Evolutionary conservation across 352 stramenopile species (phyloP), one percentile per base, ranked within the genome.

Genomic region (Chrysophaeum taylorii): DNA sequence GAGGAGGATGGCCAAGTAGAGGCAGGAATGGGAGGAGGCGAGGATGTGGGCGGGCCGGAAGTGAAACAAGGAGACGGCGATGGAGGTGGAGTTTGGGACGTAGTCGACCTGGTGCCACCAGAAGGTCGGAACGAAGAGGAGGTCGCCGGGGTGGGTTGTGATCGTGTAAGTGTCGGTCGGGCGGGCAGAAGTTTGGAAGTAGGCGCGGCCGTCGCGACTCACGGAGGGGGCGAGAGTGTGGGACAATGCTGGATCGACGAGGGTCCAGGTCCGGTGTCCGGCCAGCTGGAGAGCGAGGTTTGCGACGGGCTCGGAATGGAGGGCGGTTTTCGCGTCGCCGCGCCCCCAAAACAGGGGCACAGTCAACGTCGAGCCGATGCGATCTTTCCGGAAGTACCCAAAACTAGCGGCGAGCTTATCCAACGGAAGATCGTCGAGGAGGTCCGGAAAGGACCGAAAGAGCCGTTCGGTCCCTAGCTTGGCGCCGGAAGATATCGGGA

Each of bases 71-170:
- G 81, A 87, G 54, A 74, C 81, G n/a, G 71, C 78, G 71, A 88
- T 76, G 2, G 82, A 78, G 25, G 85, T 37, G 15, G 16, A 23
- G 21, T n/a, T 35, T 18, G 54, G 64, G 41, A 73, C 45, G 62
- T 88, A 88, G 71, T 86, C 79, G n/a, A 88, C 75, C 23, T 75
- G 73, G 70, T 88, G 82, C 80, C 81, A 88, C n/a, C 78, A 83
- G 80, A 79, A 85, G 15, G 79, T 76, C 0, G 77, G 80, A 0
- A 87, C 69, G 75, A 74, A 88, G 18, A 88, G 2, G 9, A 75
- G 75, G 78, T 88, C 82, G 16, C 81, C 81, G n/a, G 60, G 36
- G 21, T 63, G n/a, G 36, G 79, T 86, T 9, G 70, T 64, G 38
- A 76, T 72, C 4, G 77, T 81, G 18, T 75, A 78, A n/a, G n/a